phyloP scores from a whole-genome alignment of 2,329 filamentous ascomycete genomes.

The Fusarium humuli region DNA sequence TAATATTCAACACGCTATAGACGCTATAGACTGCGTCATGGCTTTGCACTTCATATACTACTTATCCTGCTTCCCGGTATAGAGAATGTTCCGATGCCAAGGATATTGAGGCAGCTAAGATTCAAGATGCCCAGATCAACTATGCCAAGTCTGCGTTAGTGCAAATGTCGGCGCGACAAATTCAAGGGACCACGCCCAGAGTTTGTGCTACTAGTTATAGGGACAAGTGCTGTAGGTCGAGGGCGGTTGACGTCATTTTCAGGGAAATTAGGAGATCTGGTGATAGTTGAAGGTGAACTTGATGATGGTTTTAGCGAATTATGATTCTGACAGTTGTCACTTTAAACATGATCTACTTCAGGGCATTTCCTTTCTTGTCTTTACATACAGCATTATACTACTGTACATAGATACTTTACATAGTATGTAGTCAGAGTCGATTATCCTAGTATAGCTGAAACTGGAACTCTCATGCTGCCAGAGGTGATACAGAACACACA shows the following conservation, averaged over 20 bases:
- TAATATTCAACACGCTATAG: background rate
- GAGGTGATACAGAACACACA: slow-evolving; percentile 3
- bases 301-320: background rate
- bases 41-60: background rate
- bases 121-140: slow-evolving; percentile 5
- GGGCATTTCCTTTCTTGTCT: background rate
- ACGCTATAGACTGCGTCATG: background rate
- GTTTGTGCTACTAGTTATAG: background rate
- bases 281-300: slow-evolving; percentile 31
- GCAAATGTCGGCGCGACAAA: slow-evolving; percentile 18
- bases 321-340: slow-evolving; percentile 4
- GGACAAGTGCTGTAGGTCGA: background rate
- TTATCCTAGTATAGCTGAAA: slow-evolving; percentile 35
- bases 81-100: background rate
- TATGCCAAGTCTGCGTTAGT: slow-evolving; percentile 25
- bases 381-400: background rate
- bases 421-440: background rate
- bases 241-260: slow-evolving; percentile 36
- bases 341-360: background rate
- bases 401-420: no score
- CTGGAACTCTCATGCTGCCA: background rate
- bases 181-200: slow-evolving; percentile 29
- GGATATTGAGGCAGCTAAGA: slow-evolving; percentile 3
- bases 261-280: slow-evolving; percentile 16
- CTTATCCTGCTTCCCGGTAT: background rate